Evolutionary conservation across 495 filamentous ascomycete genomes (phyloP).

Genomic region (Neurospora sp.): DNA sequence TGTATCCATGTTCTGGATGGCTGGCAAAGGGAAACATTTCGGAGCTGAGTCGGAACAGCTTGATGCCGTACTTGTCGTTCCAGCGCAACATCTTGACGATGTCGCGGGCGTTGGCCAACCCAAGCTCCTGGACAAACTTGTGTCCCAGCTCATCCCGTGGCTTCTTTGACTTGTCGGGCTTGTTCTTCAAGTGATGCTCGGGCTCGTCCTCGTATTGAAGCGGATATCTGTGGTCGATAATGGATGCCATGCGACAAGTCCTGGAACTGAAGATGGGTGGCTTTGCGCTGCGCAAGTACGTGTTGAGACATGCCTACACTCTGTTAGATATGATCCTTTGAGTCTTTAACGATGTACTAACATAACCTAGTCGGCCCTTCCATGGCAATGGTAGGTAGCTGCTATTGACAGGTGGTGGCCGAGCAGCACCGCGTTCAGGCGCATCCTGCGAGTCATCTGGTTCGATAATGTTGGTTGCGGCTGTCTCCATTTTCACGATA

Average conservation of each 20-base stretch:
- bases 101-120: constrained; percentile 73
- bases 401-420: constrained; percentile 75
- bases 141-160: constrained; percentile 51
- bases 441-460: constrained; percentile 25
- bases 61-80: constrained; percentile 91
- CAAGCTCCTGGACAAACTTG: constrained; percentile 64
- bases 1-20: constrained; percentile 80
- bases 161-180: constrained; percentile 61
- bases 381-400: constrained; percentile 80
- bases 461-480: neutral
- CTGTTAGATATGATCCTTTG: neutral
- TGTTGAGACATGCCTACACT: constrained; percentile 74
- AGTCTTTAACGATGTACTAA: constrained; percentile 32
- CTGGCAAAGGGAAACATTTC: constrained; percentile 98
- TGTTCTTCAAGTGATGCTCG: constrained; percentile 70
- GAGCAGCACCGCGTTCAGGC: constrained; percentile 35
- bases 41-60: constrained; percentile 82
- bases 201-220: constrained; percentile 64
- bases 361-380: constrained; percentile 89
- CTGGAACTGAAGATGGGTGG: constrained; percentile 85
- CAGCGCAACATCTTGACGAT: constrained; percentile 78
- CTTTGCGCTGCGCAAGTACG: constrained; percentile 78
- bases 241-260: constrained; percentile 85
- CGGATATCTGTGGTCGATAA: constrained; percentile 79
- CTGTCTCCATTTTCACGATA: neutral